phyloP scores from a whole-genome alignment of 805 yeast species.

The Hanseniaspora meyeri region DNA sequence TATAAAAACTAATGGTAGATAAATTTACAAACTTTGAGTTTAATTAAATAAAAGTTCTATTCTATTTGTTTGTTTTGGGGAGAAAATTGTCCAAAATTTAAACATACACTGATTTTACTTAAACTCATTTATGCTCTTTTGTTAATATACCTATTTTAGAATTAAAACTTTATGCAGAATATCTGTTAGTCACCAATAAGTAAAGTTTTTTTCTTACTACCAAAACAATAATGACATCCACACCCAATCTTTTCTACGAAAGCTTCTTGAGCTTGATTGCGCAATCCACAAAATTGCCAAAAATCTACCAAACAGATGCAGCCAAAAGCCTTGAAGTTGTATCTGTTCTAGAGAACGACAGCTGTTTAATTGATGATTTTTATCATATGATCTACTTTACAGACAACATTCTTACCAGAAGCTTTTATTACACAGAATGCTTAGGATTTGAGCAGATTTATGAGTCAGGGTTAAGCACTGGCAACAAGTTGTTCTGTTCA shows the following conservation, averaged over 20 bases:
- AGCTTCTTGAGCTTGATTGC: background rate
- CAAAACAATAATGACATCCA: background rate
- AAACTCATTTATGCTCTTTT: no score
- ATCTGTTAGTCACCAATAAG: no score
- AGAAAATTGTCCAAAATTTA: no score
- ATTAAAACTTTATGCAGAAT: no score
- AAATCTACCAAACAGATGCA: background rate
- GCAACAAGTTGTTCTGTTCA: conserved; percentile 40
- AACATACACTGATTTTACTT: no score
- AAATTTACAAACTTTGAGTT: no score
- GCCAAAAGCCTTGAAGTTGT: background rate
- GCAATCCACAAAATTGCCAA: background rate
- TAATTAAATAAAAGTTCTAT: no score
- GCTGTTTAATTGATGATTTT: background rate
- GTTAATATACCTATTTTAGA: no score
- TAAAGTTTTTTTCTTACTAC: no score
- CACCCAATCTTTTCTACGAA: background rate
- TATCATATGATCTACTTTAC: conserved; percentile 4
- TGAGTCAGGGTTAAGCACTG: conserved; percentile 56
- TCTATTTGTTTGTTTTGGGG: no score
- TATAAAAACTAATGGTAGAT: no score
- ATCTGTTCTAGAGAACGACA: background rate
- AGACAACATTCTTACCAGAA: background rate
- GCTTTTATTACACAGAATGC: conserved; percentile 23
- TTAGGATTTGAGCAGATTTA: conserved; percentile 57